Evolutionary conservation across 441 rosid genomes (phyloP), one percentile per base, ranked within the genome.

Genomic region (Corymbia calophylla): DNA sequence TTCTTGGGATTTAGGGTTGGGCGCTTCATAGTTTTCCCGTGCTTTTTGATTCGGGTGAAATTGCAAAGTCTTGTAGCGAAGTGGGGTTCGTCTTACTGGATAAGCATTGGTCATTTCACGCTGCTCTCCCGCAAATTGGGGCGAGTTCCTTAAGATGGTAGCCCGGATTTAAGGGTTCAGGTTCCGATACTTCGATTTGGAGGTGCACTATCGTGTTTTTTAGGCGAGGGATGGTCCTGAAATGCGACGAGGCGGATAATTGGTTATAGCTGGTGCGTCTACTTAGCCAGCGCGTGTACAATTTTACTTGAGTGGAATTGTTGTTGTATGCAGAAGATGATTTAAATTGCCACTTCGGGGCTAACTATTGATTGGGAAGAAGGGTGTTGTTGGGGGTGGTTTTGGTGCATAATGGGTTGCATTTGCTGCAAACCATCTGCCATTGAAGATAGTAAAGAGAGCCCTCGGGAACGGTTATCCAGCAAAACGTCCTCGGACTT

Each of bases 361-460:
- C 90, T 93, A 89, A 85, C 86, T 91, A 88, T 92, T 93, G 94
- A 92, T 93, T 87, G 82, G 87, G 53, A 90, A 91, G 88, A 89
- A 91, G 89, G 89, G 68, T 56, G 64, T 60, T 89, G 68, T 89
- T 90, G 92, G 92, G 91, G 91, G 93, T 91, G 93, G 91, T 88
- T 91, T 94, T 92, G 92, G 92, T 90, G 91, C 92, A 91, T 80
- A 68, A 98, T 98, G 99, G 99, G 99, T 90, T 93, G 97, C 91
- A 51, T 93, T 94, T 96, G 96, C 90, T 94, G 97, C 92, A 98
- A 97, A 92, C 99, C 97, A 29, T 96, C 95, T 90, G 95, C 99
- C 68, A 95, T 96, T 87, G 98, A 97, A 89, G 99, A 97, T 89
- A 94, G 98, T 88, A 98, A 95, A 92, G 98, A 95, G 87, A 96